Percentiles rank a stretch among this genome's conserved stretches.
phyloP scores from a whole-genome alignment of 2,329 filamentous ascomycete genomes.

The Pleomassaria siparia region DNA sequence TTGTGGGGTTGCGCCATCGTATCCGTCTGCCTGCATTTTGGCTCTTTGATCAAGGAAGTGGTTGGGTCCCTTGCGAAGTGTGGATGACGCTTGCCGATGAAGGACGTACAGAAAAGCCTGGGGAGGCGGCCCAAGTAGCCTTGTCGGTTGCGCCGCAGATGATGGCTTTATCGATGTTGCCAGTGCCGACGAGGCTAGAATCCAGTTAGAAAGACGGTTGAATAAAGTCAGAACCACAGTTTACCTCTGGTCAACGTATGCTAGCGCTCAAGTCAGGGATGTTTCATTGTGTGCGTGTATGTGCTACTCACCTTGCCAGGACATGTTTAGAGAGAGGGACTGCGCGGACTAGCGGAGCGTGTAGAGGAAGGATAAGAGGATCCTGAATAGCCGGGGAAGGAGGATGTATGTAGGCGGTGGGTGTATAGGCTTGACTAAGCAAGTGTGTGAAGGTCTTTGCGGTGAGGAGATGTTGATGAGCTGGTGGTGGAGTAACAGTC shows the following conservation, averaged over 20 bases:
- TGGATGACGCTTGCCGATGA: constrained; percentile 1
- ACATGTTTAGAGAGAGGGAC: constrained; percentile 40
- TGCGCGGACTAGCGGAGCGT: constrained; percentile 25
- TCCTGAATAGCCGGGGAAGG: constrained; percentile 8
- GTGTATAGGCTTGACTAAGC: constrained; percentile 11
- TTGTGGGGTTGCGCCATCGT: constrained; percentile 8
- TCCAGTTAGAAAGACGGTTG: constrained; percentile 6
- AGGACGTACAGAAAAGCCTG: constrained; percentile 72
- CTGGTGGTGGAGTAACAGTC: constrained; percentile 7
- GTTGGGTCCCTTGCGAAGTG: background rate
- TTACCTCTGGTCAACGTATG: constrained; percentile 47
- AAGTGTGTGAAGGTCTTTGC: constrained; percentile 12
- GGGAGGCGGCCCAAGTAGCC: constrained; percentile 78
- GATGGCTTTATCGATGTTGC: constrained; percentile 52
- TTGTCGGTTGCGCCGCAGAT: constrained; percentile 53
- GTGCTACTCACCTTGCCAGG: constrained; percentile 45
- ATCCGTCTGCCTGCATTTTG: constrained; percentile 4
- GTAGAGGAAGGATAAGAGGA: constrained; percentile 11
- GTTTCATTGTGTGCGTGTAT: constrained; percentile 9
- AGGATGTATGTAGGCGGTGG: constrained; percentile 12
- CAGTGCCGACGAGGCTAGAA: constrained; percentile 45
- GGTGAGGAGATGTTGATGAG: constrained; percentile 20
- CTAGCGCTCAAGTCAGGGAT: constrained; percentile 31
- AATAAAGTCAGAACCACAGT: background rate
- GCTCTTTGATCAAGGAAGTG: background rate